A percentile compares a stretch with the other conserved stretches of the same genome.
These are phyloP conservation scores for Magnolia changhungtana DNA, from an alignment of 164 flowering plant species.

Conservation along the genomic window DNA sequence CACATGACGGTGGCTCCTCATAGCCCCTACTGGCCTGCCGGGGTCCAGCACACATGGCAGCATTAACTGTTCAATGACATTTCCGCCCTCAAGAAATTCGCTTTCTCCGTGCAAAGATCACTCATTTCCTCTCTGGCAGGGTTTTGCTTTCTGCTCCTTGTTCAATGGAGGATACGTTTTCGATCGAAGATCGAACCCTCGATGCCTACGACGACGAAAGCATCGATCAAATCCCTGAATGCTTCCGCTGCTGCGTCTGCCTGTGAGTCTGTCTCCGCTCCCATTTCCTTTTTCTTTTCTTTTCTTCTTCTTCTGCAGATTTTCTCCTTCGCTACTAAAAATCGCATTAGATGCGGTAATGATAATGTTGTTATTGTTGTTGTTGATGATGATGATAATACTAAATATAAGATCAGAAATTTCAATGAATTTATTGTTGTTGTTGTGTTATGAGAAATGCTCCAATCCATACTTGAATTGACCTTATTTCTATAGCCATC, in stretches of 20 bases:
- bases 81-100: not conserved
- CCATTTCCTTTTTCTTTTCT: not conserved
- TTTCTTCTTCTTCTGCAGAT: not conserved
- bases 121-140: not conserved
- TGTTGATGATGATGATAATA: too few species aligned
- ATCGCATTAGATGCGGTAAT: too few species aligned
- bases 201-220: not conserved
- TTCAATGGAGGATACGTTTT: not conserved
- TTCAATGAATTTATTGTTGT: too few species aligned
- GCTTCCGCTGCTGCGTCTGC: conserved; percentile 2
- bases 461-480: too few species aligned
- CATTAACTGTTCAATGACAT: not conserved
- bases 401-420: too few species aligned
- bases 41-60: not conserved
- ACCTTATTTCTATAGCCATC: too few species aligned
- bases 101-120: not conserved
- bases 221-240: not conserved
- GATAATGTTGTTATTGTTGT: too few species aligned
- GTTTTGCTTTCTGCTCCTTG: not conserved
- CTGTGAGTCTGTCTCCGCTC: not conserved
- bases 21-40: not conserved
- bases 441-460: too few species aligned
- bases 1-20: too few species aligned
- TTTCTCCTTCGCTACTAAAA: not conserved
- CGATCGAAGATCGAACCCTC: not conserved